Base-by-base conservation (phyloP, 306 rosid genomes). In the Prunus mume region DNA sequence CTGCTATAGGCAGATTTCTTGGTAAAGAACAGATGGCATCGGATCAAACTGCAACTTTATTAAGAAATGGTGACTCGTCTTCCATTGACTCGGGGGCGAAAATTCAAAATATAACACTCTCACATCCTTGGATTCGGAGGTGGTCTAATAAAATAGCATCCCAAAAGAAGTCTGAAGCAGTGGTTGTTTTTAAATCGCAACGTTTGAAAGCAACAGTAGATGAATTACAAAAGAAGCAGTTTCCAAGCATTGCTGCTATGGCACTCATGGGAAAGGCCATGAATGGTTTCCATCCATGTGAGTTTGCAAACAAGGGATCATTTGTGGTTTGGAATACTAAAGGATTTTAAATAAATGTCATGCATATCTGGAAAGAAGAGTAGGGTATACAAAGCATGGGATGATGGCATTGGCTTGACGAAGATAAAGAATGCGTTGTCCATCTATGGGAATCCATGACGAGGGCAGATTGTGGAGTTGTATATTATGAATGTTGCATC, bases 231-330 rank as follows among this genome's bases (percentile, higher is more conserved):
- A 85, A 86, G 87, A 87, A 82, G 85, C 87, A 82, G 76, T 90
- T 90, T 82, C 97, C 99, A 57, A 95, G 97, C 84, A 47, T 92
- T 72, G 99, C 87, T 83, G 97, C 97, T 51, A 89, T 95, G 97
- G 97, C 97, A 14, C 83, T 95, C 78, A 86, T 95, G 97, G 99
- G 97, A 71, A 95, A 82, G 84, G 86, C 92, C 58, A 58, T 89
- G 87, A 69, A 76, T 54, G 83, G 82, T 79, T 69, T 85, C 81
- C 82, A 56, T 74, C 83, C 88, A 55, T 80, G 92, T 14, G 84
- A 87, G 80, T 64, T 89, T 51, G 62, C 25, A 27, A 91, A 79
- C 72, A 89, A 69, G 69, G 97, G 93, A 45, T 76, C 92, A 6
- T 76, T 88, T 27, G 69, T 88, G 10, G 89, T 88, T 76, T 90